A percentile compares a stretch with the other conserved stretches of the same genome.
phyloP scores from a whole-genome alignment of 2,329 filamentous ascomycete species.

The Colletotrichum cordylinicola region DNA sequence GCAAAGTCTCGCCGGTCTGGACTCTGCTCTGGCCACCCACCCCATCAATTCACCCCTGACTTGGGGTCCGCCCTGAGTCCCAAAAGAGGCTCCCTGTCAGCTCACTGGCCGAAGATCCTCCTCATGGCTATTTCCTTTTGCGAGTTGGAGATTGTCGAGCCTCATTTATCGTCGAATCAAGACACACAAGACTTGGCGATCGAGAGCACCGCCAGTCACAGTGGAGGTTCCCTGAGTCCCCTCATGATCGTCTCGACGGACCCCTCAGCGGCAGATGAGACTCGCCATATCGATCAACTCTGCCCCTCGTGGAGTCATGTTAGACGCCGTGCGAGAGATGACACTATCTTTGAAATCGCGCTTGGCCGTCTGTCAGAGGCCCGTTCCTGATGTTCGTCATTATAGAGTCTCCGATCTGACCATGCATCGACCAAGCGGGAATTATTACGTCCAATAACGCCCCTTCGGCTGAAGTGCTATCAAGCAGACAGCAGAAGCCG shows the following conservation, averaged over 20 bases:
- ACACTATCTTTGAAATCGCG: constrained; percentile 1
- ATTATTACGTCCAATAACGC: neutral
- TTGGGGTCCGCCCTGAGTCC: neutral
- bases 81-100: constrained; percentile 11
- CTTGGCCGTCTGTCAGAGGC: constrained; percentile 14
- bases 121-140: neutral
- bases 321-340: constrained; percentile 13
- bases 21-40: constrained; percentile 15
- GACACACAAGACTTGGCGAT: neutral
- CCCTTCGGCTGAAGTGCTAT: neutral
- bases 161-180: constrained; percentile 2
- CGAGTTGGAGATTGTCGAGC: constrained; percentile 13
- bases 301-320: neutral
- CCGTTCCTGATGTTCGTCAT: constrained; percentile 13
- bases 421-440: neutral
- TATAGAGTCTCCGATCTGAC: constrained; percentile 3
- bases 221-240: constrained; percentile 2
- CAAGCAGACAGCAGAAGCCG: neutral
- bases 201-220: neutral
- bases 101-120: constrained; percentile 8
- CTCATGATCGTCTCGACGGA: constrained; percentile 5
- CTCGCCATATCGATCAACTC: neutral
- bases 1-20: neutral
- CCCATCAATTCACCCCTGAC: constrained; percentile 12
- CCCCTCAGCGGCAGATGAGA: constrained; percentile 15